Percentiles rank a stretch among this genome's conserved stretches.
Evolutionary conservation across 305 asterid genomes (phyloP).

Genomic region (Stenogyne calaminthoides): DNA sequence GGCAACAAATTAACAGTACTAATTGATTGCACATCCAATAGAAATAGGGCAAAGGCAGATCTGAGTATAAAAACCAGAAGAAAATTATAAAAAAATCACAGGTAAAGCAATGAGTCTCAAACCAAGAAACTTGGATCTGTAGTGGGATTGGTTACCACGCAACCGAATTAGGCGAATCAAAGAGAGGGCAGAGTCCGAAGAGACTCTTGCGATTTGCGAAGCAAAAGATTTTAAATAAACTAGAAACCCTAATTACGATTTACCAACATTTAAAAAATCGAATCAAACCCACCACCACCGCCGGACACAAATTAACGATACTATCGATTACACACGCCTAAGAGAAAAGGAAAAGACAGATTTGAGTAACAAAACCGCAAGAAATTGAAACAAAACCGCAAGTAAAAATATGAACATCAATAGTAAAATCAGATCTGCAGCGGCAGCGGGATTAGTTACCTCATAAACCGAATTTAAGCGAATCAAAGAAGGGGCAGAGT

Average conservation of each 20-base stretch:
- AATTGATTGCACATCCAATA: slow-evolving; percentile 4
- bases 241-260: not conserved
- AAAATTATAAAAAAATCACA: not conserved
- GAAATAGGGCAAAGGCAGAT: slow-evolving; percentile 30
- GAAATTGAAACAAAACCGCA: not conserved
- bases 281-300: slow-evolving; percentile 11
- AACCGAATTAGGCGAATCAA: slow-evolving; percentile 45
- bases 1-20: not conserved
- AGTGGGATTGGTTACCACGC: slow-evolving; percentile 40
- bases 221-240: slow-evolving; percentile 13
- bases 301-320: not conserved
- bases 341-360: slow-evolving; percentile 29
- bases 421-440: slow-evolving; percentile 9
- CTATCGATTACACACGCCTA: slow-evolving; percentile 9
- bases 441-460: slow-evolving; percentile 33
- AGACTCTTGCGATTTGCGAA: slow-evolving; percentile 37
- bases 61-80: slow-evolving; percentile 20
- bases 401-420: not conserved
- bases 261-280: not conserved
- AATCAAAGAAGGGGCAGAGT: slow-evolving; percentile 48
- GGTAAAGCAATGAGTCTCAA: not conserved
- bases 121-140: slow-evolving; percentile 1
- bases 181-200: slow-evolving; percentile 41
- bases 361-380: slow-evolving; percentile 23
- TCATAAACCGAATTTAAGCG: slow-evolving; percentile 55